Base-by-base conservation (phyloP, 108 stramenopile species). In the Chaetoceros tenuissimus region DNA sequence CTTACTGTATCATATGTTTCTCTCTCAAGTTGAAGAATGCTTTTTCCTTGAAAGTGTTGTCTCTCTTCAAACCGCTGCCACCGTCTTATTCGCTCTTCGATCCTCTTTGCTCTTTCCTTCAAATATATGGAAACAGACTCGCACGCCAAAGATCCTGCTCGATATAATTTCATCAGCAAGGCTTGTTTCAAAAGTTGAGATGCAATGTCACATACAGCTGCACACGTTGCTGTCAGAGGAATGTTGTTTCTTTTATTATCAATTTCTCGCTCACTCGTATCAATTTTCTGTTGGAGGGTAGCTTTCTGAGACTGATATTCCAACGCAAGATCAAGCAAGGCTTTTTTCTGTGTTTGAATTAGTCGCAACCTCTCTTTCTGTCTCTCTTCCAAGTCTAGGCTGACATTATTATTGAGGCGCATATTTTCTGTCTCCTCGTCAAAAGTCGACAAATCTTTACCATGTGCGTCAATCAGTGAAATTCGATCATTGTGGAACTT, bases 181-280 rank as follows among this genome's bases (percentile, higher is more conserved):
- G 77, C 72, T 55, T 82, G 86, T 25, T 74, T 85, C 57, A 85
- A 72, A 0, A 92, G 73, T 44, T 80, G 57, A 7, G 58, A 67
- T 17, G 86, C 82, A 49, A 92, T 92, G 19, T 70, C 57, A 61
- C 67, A 82, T 0, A 86, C 84, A 53, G 75, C 70, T 34, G 77
- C 49, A 49, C 75, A 83, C 2, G 90, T 87, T 2, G 78, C 82
- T 28, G 83, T 64, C 8, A 86, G 59, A 19, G 85, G 78, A 8
- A 87, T 28, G n/a, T 40, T 13, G 24, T 45, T 26, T 30, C 31
- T 19, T 25, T 46, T 26, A 44, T 51, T 44, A 21, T 8, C 13
- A 25, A 29, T 26, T 13, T 46, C 17, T 24, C 31, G 3, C 18
- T 48, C 10, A 17, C 23, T 46, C 60, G 3, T 53, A 68, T 25